Conservation (phyloP, 2,329 filamentous ascomycete species). For the Penicillium sp. region DNA sequence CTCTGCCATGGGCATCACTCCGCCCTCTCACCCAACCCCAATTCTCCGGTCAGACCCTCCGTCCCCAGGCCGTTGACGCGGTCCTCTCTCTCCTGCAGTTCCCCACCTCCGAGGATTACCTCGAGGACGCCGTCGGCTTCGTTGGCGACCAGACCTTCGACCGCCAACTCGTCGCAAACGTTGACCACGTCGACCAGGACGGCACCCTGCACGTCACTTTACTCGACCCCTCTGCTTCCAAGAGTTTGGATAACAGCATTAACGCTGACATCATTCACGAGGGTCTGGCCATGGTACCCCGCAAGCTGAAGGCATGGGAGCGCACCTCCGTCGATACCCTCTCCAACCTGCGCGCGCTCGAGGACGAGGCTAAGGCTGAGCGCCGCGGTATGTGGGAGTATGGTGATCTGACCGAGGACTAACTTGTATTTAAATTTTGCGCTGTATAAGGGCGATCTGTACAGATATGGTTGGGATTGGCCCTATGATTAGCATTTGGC, state of each 20-base stretch:
- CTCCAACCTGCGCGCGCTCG: conserved; percentile 61
- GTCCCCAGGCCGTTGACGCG: conserved; percentile 77
- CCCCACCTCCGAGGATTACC: conserved; percentile 71
- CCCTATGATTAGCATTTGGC: conserved; percentile 4
- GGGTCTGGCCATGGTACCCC: conserved; percentile 81
- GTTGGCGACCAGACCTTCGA: conserved; percentile 66
- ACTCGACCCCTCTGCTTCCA: conserved; percentile 62
- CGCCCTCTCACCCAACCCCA: conserved; percentile 69
- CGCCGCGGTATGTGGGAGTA: conserved; percentile 96
- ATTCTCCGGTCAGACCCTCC: conserved; percentile 73
- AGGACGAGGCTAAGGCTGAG: conserved; percentile 68
- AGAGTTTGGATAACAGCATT: conserved; percentile 64
- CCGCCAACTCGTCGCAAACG: conserved; percentile 75
- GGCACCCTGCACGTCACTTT: conserved; percentile 77
- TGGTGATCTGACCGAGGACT: conserved; percentile 88
- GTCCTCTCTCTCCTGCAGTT: conserved; percentile 83
- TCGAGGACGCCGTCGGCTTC: conserved; percentile 67
- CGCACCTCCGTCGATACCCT: conserved; percentile 63
- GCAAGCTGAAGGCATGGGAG: conserved; percentile 89
- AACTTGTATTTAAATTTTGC: conserved; percentile 22
- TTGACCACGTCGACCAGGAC: conserved; percentile 76
- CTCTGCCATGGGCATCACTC: conserved; percentile 72
- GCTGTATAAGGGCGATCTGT: conserved; percentile 12
- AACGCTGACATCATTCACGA: conserved; percentile 79
- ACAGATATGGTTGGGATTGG: conserved; percentile 12